Conservation (phyloP, 225 moss, liverwort and hornwort species). For the Pleurozium schreberi region DNA sequence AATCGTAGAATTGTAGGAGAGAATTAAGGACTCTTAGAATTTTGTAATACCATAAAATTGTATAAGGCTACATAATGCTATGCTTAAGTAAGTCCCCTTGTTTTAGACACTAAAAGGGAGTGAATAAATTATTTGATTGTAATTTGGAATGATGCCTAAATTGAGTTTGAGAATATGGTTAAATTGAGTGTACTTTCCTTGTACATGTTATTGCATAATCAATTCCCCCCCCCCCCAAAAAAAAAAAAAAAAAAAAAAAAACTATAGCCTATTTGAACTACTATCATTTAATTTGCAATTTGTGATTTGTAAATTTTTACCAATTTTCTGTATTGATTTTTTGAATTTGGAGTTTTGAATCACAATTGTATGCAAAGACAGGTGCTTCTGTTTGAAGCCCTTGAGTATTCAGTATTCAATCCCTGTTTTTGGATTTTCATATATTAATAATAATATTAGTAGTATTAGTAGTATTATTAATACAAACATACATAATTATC, state of each 20-base stretch:
- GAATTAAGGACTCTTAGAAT: too few relatives aligned
- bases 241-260: too few relatives aligned
- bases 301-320: too few relatives aligned
- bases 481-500: background rate
- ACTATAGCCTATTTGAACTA: background rate
- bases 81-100: accelerated
- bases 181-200: background rate
- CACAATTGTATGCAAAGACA: background rate
- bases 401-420: too few relatives aligned
- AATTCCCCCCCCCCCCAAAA: background rate
- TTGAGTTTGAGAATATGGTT: background rate
- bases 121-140: background rate
- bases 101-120: accelerated
- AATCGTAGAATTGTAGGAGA: background rate
- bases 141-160: background rate
- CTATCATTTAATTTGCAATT: accelerated
- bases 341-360: background rate
- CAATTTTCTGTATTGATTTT: background rate
- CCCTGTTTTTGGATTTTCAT: accelerated
- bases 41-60: accelerated
- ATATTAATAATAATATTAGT: background rate
- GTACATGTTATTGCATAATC: background rate
- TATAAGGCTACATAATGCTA: background rate
- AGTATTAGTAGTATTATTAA: background rate
- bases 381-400: too few relatives aligned